Conservation (phyloP, 129 eudicot genomes). For the Calendula officinalis region DNA sequence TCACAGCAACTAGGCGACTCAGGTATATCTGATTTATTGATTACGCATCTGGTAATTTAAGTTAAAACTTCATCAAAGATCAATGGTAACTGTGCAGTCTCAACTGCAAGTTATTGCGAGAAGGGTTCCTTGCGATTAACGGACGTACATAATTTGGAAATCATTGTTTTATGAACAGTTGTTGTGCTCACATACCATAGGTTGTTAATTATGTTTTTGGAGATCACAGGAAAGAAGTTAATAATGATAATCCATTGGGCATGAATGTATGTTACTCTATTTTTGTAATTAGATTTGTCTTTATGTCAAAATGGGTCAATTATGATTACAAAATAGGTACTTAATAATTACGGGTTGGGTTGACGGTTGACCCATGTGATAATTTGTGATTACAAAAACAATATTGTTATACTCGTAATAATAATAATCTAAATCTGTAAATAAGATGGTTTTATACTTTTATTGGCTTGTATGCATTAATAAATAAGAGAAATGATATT, state of each 20-base stretch:
- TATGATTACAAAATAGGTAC: not conserved
- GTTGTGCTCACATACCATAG: conserved; percentile 96
- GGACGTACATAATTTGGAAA: conserved; percentile 95
- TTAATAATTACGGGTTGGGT: not conserved
- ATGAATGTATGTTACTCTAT: conserved; percentile 72
- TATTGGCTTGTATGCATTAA: too few relatives aligned
- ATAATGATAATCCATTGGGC: conserved; percentile 86
- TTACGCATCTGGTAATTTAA: too few relatives aligned
- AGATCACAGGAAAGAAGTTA: conserved; percentile 88
- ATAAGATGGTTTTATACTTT: too few relatives aligned
- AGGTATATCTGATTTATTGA: too few relatives aligned
- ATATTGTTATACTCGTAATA: too few relatives aligned
- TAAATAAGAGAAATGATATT: too few relatives aligned
- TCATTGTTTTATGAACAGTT: conserved; percentile 98
- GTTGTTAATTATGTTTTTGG: conserved; percentile 97
- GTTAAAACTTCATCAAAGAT: conserved; percentile 43
- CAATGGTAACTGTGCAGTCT: conserved; percentile 51
- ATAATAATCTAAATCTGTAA: too few relatives aligned
- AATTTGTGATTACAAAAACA: too few relatives aligned
- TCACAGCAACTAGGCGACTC: too few relatives aligned
- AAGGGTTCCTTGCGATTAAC: conserved; percentile 94
- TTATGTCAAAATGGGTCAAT: conserved; percentile 2
- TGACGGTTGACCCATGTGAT: too few relatives aligned
- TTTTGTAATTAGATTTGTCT: not conserved
- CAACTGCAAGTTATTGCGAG: conserved; percentile 50